Evolutionary conservation across 441 rosid species (phyloP), one percentile per base, ranked within the genome.

Genomic region (Mallotus japonicus): DNA sequence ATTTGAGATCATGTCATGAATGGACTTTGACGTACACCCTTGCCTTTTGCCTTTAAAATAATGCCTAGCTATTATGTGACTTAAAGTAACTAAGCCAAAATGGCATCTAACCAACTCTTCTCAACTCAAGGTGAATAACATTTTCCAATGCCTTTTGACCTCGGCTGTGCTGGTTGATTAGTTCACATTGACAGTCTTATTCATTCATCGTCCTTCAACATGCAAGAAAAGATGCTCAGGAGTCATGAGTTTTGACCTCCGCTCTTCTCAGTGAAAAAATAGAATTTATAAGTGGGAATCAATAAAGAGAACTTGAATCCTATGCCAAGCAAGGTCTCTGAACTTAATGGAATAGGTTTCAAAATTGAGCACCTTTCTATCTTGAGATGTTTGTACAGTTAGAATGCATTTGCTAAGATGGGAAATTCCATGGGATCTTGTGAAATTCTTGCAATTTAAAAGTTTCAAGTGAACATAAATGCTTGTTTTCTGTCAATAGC

Each of bases 181-280:
- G 49, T 40, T 46, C 32, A 62, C 40, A 17, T 62, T 47, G 57
- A 8, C 20, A 19, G 5, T 46, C 17, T 32, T 69, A 69, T 69
- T 57, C 16, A 69, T 69, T 57, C 16, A 16, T 70, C 55, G 59
- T 46, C 56, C 22, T 70, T 59, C 24, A 16, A 56, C 57, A 70
- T 70, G 56, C 28, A 56, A 46, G 19, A 40, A 19, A 55, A 69
- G 54, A 20, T 28, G 32, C 34, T 4, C 28, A 19, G 3, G 22
- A 8, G 58, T 24, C 5, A 24, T 49, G 28, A 40, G 42, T 2
- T 28, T 28, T 28, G 32, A 49, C 22, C 7, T 24, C 1, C 4
- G 19, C 46, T 42, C 10, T 42, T 6, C 8, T 42, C 10, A 42
- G 46, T 5, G 7, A 8, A 42, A 42, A 42, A 42, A 3, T 42